A percentile compares a stretch with the other conserved stretches of the same genome.
These are phyloP conservation scores for Phytomonas francai DNA, from an alignment of 208 protist species.

Conservation along the genomic window DNA sequence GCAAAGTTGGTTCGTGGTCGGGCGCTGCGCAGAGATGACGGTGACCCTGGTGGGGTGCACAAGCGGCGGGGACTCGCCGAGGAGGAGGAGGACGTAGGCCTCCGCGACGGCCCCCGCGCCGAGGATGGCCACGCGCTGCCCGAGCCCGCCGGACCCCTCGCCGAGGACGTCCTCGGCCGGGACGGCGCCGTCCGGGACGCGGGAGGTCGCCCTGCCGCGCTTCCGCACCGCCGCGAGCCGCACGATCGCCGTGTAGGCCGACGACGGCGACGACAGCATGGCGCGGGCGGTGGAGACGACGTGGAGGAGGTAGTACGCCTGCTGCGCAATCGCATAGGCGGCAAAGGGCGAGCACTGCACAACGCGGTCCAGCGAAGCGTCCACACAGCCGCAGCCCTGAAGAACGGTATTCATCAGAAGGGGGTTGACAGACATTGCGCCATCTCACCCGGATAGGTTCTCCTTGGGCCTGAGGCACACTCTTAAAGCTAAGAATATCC, in stretches of 20 bases:
- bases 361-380: slow-evolving; percentile 29
- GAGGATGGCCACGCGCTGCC: not conserved
- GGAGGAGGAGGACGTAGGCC: not conserved
- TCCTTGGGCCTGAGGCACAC: not conserved
- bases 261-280: slow-evolving; percentile 43
- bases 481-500: not conserved
- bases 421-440: slow-evolving; percentile 15
- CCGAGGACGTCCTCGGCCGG: not conserved
- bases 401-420: slow-evolving; percentile 46
- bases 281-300: slow-evolving; percentile 32
- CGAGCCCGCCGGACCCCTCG: not conserved
- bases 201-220: slow-evolving; percentile 1
- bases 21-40: slow-evolving; percentile 62
- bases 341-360: slow-evolving; percentile 47
- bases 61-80: slow-evolving; percentile 12
- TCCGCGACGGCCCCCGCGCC: slow-evolving; percentile 1
- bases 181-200: not conserved
- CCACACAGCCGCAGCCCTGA: slow-evolving; percentile 35
- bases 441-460: slow-evolving; percentile 4
- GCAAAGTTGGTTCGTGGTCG: slow-evolving; percentile 26
- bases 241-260: slow-evolving; percentile 37
- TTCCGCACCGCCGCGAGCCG: slow-evolving; percentile 25
- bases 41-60: slow-evolving; percentile 70
- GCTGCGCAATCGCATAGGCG: slow-evolving; percentile 42
- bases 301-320: slow-evolving; percentile 52